Conservation (phyloP, 192 early-diverging fungal genomes). For the Lunasporangiospora selenospora region DNA sequence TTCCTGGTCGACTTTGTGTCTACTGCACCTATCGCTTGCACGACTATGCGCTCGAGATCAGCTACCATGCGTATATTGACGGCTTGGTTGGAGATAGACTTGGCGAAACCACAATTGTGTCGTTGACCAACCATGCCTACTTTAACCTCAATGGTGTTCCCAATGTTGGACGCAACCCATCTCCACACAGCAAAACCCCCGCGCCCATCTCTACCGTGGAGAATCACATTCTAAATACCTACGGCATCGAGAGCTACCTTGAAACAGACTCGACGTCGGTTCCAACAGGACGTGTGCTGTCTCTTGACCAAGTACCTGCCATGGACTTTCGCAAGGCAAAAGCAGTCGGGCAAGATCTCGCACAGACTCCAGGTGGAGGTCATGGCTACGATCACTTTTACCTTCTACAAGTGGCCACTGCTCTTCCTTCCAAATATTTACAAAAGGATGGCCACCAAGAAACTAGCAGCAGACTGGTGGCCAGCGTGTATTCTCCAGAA, state of each 20-base stretch:
- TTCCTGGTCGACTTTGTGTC: conserved; percentile 72
- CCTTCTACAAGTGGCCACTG: conserved; percentile 50
- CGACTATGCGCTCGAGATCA: conserved; percentile 59
- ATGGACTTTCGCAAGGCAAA: conserved; percentile 68
- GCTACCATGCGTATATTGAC: conserved; percentile 51
- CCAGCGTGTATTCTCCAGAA: conserved; percentile 58
- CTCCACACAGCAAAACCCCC: too few species aligned
- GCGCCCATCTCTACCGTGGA: conserved; percentile 43
- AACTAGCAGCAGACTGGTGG: conserved; percentile 46
- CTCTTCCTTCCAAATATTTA: conserved; percentile 2
- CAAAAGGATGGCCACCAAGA: conserved; percentile 18
- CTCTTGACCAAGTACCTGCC: conserved; percentile 37
- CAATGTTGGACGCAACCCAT: conserved; percentile 31
- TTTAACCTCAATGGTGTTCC: conserved; percentile 84
- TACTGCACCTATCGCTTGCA: conserved; percentile 66
- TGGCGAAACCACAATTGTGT: conserved; percentile 65
- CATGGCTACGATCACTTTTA: conserved; percentile 88
- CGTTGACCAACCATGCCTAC: conserved; percentile 89
- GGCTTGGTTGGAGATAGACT: neutral
- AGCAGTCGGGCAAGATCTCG: conserved; percentile 58
- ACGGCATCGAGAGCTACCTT: conserved; percentile 57
- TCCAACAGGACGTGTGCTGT: conserved; percentile 74
- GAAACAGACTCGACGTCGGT: conserved; percentile 61
- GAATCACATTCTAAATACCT: conserved; percentile 59
- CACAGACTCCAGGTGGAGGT: conserved; percentile 56